A percentile compares a stretch with the other conserved stretches of the same genome.
phyloP scores from a whole-genome alignment of 1,139 yeast genomes.

The Taiozyma sp. region DNA sequence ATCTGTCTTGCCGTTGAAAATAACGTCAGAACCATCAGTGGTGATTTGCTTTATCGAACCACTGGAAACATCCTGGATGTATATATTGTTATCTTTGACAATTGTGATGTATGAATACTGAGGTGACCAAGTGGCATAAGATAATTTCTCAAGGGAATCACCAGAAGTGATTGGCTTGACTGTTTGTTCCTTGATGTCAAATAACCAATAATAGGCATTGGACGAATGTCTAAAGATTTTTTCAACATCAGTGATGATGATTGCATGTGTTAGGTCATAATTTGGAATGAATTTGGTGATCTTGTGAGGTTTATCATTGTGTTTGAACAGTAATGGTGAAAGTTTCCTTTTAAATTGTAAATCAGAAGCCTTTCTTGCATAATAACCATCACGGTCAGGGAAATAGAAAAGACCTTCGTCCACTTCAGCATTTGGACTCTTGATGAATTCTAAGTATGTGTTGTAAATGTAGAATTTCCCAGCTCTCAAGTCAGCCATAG shows the following conservation, averaged over 20 bases:
- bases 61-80: slow-evolving; percentile 39
- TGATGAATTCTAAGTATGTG: slow-evolving; percentile 26
- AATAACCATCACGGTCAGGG: slow-evolving; percentile 17
- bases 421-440: slow-evolving; percentile 23
- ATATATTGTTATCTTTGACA: slow-evolving; percentile 59
- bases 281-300: slow-evolving; percentile 25
- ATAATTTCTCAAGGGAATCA: slow-evolving; percentile 23
- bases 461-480: slow-evolving; percentile 27
- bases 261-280: slow-evolving; percentile 28
- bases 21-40: slow-evolving; percentile 49
- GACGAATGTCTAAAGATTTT: slow-evolving; percentile 73
- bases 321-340: slow-evolving; percentile 22
- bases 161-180: slow-evolving; percentile 38
- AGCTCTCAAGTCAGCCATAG: slow-evolving; percentile 25
- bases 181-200: slow-evolving; percentile 32
- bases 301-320: slow-evolving; percentile 19
- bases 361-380: slow-evolving; percentile 29
- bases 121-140: slow-evolving; percentile 69
- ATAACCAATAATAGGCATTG: slow-evolving; percentile 56
- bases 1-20: slow-evolving; percentile 80
- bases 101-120: slow-evolving; percentile 54
- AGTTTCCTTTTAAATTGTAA: slow-evolving; percentile 31
- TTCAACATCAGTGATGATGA: slow-evolving; percentile 31
- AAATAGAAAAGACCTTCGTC: slow-evolving; percentile 32
- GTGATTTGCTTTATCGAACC: slow-evolving; percentile 52